These are phyloP conservation scores for Aspergillus olivimuriae DNA, from an alignment of 495 filamentous ascomycete species.

Conservation along the genomic window DNA sequence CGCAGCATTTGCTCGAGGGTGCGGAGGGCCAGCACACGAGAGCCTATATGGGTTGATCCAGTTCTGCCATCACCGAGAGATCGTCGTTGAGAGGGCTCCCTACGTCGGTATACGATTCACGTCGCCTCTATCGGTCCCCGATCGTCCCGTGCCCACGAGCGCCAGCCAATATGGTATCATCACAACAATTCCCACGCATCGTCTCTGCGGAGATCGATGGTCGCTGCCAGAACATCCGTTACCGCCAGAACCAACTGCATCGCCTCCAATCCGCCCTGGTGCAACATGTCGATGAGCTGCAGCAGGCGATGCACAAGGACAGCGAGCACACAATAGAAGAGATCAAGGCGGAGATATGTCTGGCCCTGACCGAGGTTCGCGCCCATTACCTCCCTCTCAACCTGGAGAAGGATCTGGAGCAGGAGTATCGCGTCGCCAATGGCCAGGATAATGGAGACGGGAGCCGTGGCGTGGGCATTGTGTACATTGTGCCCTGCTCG, in stretches of 20 bases:
- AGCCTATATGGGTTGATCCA: too few relatives aligned
- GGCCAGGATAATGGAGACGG: slow-evolving; percentile 27
- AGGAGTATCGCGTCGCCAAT: slow-evolving; percentile 44
- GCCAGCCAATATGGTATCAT: slow-evolving; percentile 16
- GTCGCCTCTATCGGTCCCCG: too few relatives aligned
- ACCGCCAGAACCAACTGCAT: slow-evolving; percentile 42
- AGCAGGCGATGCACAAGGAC: slow-evolving; percentile 34
- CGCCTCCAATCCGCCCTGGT: slow-evolving; percentile 31
- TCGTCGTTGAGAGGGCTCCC: too few relatives aligned
- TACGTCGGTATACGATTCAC: too few relatives aligned
- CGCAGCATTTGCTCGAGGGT: too few relatives aligned
- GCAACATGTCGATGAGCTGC: slow-evolving; percentile 23
- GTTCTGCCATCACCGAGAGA: too few relatives aligned
- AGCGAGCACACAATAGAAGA: slow-evolving; percentile 30
- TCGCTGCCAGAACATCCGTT: slow-evolving; percentile 38
- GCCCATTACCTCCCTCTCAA: slow-evolving; percentile 37
- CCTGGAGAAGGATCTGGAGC: slow-evolving; percentile 30
- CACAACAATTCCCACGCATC: slow-evolving; percentile 27
- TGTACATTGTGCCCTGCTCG: slow-evolving; percentile 42
- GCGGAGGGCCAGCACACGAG: too few relatives aligned
- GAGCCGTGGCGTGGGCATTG: slow-evolving; percentile 34
- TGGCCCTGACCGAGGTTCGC: slow-evolving; percentile 35
- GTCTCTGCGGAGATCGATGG: slow-evolving; percentile 40
- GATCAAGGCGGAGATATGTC: slow-evolving; percentile 34
- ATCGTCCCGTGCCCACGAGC: neutral